Evolutionary conservation across 2,329 filamentous ascomycete species (phyloP), one percentile per base, ranked within the genome.

Genomic region (Mycosphaerella sp.): DNA sequence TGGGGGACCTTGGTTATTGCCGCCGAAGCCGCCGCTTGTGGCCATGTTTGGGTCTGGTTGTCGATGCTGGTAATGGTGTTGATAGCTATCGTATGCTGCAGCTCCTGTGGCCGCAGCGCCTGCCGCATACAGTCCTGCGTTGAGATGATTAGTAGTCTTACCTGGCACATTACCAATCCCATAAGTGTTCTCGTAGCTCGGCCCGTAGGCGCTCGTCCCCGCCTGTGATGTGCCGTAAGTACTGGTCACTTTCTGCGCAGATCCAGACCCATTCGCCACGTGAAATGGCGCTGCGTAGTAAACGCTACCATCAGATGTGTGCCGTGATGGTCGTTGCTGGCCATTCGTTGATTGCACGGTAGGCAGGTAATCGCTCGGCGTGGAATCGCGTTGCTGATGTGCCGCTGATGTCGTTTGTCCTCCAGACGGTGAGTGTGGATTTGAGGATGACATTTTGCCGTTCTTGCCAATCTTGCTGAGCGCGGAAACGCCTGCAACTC

Each of bases 81-180:
- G 68, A 49, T 73, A 66, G 54, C 70, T 68, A 55, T 68, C 71
- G 59, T 78, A 75, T 4, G 68, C 68, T 16, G 62, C 60, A 28
- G 53, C 41, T 16, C 68, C 67, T 14, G 72, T 73, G 39, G 72
- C 74, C 25, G 73, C 62, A n/a, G 70, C 74, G 28, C 73, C 71
- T 57, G 71, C 70, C 55, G 71, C 70, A 58, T 74, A 74, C 18
- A 76, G 58, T 41, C 71, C 71, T 49, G 69, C 60, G 55, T 71
- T 69, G 57, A 70, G 66, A 52, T 74, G 66, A 53, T 69, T 63
- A 53, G 71, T 64, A 34, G 72, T 66, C 64, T 73, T 76, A 63
- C 70, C 69, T 55, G 70, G 62, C 52, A 68, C 41, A 32, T 46
- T 51, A 41, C 53, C 46, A 35, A 47, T 51, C 8, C 44, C 49